Base-by-base conservation (phyloP, 352 stramenopile genomes). In the Peronospora tabacina region DNA sequence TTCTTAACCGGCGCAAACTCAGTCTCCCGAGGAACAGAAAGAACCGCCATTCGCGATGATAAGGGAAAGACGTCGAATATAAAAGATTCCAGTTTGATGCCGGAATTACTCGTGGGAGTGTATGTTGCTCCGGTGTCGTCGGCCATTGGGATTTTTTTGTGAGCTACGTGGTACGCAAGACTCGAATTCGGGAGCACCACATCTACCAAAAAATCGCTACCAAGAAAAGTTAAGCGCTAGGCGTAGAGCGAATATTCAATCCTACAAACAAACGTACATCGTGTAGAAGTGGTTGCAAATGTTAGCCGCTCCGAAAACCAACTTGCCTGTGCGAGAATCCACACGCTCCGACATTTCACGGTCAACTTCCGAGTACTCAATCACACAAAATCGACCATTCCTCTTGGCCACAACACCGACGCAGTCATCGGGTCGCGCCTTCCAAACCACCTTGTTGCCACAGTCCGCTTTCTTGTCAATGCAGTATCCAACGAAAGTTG, bases 211-310 rank as follows among this genome's bases (percentile, higher is more conserved):
- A 93, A 88, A 38, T 86, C 69, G 16, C 71, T 82, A 30, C 17
- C 44, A 7, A 45, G n/a, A 37, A 57, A 44, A 40, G 29, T 8
- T 32, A 16, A 40, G 8, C 3, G 37, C 48, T 49, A 49, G 32
- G 8, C 12, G 9, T 24, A 22, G 8, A 7, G 15, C 5, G 6
- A 16, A 41, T 4, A 24, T 30, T 22, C 13, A 12, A 7, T 3
- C 12, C 19, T n/a, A 33, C 13, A 35, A 35, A 3, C 22, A 26
- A 22, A 60, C 97, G 30, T 85, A 90, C 30, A 97, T 44, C 1
- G 85, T 93, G 63, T 96, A 98, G 59, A 96, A 97, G 65, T 99
- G 95, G 76, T 98, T 98, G 81, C 95, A 99, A 58, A 99, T 98
- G 65, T 99, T 99, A 17, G 86, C 95, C 1, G 92, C 90, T 13